Evolutionary conservation across 192 early-diverging fungal species (phyloP), one percentile per base, ranked within the genome.

Genomic region (Podochytrium sp.): DNA sequence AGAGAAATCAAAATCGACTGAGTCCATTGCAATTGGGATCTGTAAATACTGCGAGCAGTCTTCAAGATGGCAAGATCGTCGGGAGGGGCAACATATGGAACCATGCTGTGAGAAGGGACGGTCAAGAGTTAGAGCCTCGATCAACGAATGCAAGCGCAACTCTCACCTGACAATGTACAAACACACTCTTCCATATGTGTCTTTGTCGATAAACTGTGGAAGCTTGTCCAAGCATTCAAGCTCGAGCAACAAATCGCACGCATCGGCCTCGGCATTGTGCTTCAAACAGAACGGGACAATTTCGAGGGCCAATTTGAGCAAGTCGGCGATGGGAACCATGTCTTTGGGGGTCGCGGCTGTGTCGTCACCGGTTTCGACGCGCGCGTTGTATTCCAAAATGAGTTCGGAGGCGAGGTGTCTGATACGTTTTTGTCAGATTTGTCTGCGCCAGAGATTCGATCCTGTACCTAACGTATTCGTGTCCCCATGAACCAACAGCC

Each of bases 181-280:
- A 67, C 98, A 98, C 33, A 99, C 96, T 33, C 98, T 92, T 71
- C 88, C 85, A 80, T 92, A 98, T 5, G 94, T 96, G 70, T 97
- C 90, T 80, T 93, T 92, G 81, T 96, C 94, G 29, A 98, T 94
- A 78, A 92, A 96, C 42, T 86, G 75, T 5, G 90, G 87, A 18
- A 99, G 76, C 58, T 91, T 72, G 52, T 94, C 91, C 63, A 97
- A 86, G 34, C 85, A 85, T 74, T 96, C 95, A 56, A 99, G 73
- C 82, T 97, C 95, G 52, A 96, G 71, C 62, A 99, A 84, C 69
- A 99, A 83, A 84, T 99, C 98, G 71, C 97, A 94, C 4, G 98
- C 96, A 83, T 99, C 98, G 1, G 95, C 95, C 78, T 99, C 98
- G 4, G 95, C 96, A 69, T 98, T 98, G 81, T 99, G 95, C 73